Percentiles rank a stretch among this genome's conserved stretches.
These are phyloP conservation scores for Fusarium dlaminii DNA, from an alignment of 2,329 filamentous ascomycete genomes.

Conservation along the genomic window DNA sequence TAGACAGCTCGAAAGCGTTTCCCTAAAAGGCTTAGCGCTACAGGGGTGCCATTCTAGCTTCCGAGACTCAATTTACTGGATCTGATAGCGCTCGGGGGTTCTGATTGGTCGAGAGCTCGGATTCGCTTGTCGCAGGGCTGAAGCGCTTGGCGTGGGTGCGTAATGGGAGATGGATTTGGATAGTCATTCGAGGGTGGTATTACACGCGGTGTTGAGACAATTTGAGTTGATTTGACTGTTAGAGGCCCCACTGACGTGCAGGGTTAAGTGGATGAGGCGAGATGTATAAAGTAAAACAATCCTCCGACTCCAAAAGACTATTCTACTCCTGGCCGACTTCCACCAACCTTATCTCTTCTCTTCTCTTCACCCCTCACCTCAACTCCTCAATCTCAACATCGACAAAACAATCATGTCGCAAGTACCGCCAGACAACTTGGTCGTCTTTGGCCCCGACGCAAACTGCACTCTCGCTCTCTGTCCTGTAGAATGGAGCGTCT, in stretches of 20 bases:
- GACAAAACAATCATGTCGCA: conserved; percentile 14
- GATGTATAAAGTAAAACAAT: not conserved
- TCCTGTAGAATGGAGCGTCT: conserved; percentile 56
- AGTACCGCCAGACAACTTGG: conserved; percentile 14
- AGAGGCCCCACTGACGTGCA: not conserved
- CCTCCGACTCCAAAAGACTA: not conserved
- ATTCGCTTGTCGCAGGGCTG: conserved; percentile 31
- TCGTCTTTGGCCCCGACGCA: conserved; percentile 55
- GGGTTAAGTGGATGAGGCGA: not conserved
- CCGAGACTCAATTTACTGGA: conserved; percentile 11
- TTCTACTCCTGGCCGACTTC: not conserved
- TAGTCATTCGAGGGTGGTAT: not conserved
- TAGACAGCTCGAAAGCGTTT: conserved; percentile 12
- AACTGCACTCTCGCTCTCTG: conserved; percentile 63
- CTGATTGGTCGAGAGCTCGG: conserved; percentile 12
- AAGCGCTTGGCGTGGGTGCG: not conserved
- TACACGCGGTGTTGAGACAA: not conserved
- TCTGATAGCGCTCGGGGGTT: no score
- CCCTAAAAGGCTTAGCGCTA: not conserved
- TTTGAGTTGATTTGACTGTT: not conserved
- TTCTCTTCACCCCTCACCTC: not conserved
- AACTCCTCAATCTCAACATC: not conserved
- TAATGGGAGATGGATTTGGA: not conserved
- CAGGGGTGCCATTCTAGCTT: conserved; percentile 3
- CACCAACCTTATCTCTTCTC: not conserved